Base-by-base conservation (phyloP, 2,329 filamentous ascomycete species). In the Penicillium sp. region DNA sequence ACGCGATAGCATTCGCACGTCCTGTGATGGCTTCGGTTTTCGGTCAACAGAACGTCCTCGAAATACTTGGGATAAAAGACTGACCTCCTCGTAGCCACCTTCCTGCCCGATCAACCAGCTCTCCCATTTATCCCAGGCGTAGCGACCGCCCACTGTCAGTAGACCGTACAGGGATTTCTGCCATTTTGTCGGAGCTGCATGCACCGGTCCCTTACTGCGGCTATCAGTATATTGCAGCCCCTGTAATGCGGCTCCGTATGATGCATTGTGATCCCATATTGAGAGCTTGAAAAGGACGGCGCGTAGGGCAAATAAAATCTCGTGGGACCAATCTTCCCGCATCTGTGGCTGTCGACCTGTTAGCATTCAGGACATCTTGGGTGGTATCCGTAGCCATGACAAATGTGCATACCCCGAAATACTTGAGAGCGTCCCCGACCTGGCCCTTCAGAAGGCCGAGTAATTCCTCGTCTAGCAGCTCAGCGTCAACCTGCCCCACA, bases 261-360 rank as follows among this genome's bases (percentile, higher is more conserved):
- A 94, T 26, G 93, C 87, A 64, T 95, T 84, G 64, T 96, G 87
- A 65, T 97, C 90, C 93, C 93, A 98, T 43, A 98, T 83, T 11
- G 86, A 88, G 47, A 98, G 78, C 68, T 98, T 98, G 75, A 96
- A 98, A 6, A 98, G 73, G 3, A 89, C 73, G 2, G 84, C 80
- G 32, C 91, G 78, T 40, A 98, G 74, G 0, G 74, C 78, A 18
- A 96, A 75, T 47, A 85, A 75, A 38, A 97, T 91, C 69, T 97
- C 93, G 36, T 86, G 76, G 10, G 83, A 82, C 82, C 87, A 96
- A 58, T 94, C 87, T 63, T 95, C 88, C 43, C 85, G 80, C 30
- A 94, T 68, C 63, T 90, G 80, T 11, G 75, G 61, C 63, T 74
- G 45, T 14, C 13, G 7, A 19, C 32, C 4, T 2, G 21, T 34